phyloP scores from a whole-genome alignment of 345 rosid genomes.

The Adansonia digitata region DNA sequence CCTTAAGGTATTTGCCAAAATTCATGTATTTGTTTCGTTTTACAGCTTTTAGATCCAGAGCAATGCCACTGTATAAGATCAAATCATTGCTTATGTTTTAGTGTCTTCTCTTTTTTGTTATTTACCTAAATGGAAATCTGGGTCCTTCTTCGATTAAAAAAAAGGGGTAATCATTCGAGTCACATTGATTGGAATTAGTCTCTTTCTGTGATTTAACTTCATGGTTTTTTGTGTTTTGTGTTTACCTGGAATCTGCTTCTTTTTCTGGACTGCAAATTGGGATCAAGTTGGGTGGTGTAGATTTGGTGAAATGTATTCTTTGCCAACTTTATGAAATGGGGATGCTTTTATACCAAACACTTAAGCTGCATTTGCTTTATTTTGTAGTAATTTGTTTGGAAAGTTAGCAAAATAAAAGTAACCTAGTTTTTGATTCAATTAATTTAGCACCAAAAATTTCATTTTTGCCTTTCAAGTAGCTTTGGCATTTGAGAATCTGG shows the following conservation, averaged over 20 bases:
- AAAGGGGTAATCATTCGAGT: neutral
- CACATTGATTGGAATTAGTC: slow-evolving; percentile 2
- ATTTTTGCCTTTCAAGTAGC: neutral
- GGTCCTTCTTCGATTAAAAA: neutral
- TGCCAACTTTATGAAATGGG: too few relatives aligned
- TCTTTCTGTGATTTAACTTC: neutral
- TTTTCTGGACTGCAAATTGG: too few relatives aligned
- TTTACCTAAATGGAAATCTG: slow-evolving; percentile 1
- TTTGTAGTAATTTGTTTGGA: too few relatives aligned
- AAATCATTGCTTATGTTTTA: too few relatives aligned
- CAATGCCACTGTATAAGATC: slow-evolving; percentile 8
- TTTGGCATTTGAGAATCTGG: neutral
- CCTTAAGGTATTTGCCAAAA: slow-evolving; percentile 42
- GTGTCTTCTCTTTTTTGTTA: neutral
- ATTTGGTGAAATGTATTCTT: too few relatives aligned
- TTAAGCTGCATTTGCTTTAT: too few relatives aligned
- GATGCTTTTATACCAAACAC: too few relatives aligned
- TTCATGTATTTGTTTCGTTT: neutral
- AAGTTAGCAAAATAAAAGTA: too few relatives aligned
- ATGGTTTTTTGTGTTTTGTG: too few relatives aligned
- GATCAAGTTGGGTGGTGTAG: too few relatives aligned
- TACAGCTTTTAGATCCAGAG: slow-evolving; percentile 7
- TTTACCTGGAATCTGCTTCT: too few relatives aligned
- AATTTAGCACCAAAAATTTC: neutral
- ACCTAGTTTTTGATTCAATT: too few relatives aligned